Base-by-base conservation (phyloP, 371 early-diverging fungal genomes). In the Mortierella sp. region DNA sequence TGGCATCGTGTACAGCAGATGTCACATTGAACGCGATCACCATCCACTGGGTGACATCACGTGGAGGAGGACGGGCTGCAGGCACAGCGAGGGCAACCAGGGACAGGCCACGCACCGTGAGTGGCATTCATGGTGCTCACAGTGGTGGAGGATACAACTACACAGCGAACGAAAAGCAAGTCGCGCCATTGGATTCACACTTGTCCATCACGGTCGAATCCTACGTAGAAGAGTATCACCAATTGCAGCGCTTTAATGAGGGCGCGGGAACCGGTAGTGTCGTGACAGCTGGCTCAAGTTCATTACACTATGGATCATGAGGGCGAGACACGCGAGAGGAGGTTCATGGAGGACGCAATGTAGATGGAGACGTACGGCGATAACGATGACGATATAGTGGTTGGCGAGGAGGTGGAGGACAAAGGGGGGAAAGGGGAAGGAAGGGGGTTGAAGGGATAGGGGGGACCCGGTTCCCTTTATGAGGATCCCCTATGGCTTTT, bases 31-130 rank as follows among this genome's bases (percentile, higher is more conserved):
- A 73, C 43, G 73, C 73, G 12, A 73, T 73, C 3, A 67, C 73
- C 2, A 62, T 73, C 42, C 73, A 73, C 46, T 73, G 79, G 79
- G 79, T 78, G 24, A 78, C 72, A 1, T 72, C 70, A n/a, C 69
- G 76, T 16, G 76, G 74, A 2, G 60, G 74, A 24, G 69, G 69
- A 23, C 50, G 59, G 16, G 19, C 0, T 5, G 41, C 67, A 0
- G 59, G 54, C 1, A 12, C 46, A 0, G 59, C 39, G 13, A 34
- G 65, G 28, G 42, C 14, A 14, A 47, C 65, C 31, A 46, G 61
- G 27, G 64, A 54, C 13, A 24, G 54, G 16, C n/a, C n/a, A n/a
- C 34, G 59, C 1, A 24, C 16, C 14, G n/a, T 27, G 13, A 31
- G 34, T 26, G 60, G 52, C 16, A 24, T 19, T 16, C 38, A 30